phyloP scores from a whole-genome alignment of 345 rosid genomes.

The Melaleuca quinquenervia region DNA sequence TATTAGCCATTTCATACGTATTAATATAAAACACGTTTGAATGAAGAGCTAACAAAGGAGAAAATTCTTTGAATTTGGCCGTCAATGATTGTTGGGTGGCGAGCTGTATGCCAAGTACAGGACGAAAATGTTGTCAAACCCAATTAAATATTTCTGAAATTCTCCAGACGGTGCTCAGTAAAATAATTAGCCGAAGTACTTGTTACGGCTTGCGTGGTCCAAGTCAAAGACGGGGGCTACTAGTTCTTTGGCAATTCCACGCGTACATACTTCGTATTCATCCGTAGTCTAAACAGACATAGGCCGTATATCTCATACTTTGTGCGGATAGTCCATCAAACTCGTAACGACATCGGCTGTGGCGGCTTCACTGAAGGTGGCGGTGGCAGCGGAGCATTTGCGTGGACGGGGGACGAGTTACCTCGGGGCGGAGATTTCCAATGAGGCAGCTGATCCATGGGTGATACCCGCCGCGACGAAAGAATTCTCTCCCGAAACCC shows the following conservation, averaged over 20 bases:
- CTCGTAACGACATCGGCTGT: not conserved
- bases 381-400: not conserved
- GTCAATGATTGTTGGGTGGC: not conserved
- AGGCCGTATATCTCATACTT: not conserved
- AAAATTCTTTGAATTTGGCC: not conserved
- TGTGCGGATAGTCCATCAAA: not conserved
- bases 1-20: not conserved
- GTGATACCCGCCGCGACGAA: not conserved
- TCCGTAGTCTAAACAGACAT: not conserved
- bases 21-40: not conserved
- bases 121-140: not conserved
- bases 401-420: not conserved
- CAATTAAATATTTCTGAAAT: not conserved
- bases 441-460: not conserved
- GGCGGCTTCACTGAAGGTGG: not conserved
- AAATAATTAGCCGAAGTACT: not conserved
- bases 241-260: not conserved
- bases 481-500: not conserved
- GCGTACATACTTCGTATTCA: not conserved
- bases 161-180: not conserved
- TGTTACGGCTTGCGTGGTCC: not conserved
- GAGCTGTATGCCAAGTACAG: not conserved
- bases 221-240: not conserved
- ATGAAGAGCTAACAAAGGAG: not conserved
- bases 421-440: not conserved